phyloP scores from a whole-genome alignment of 2,329 filamentous ascomycete genomes.

The Cladorrhinum sp. region DNA sequence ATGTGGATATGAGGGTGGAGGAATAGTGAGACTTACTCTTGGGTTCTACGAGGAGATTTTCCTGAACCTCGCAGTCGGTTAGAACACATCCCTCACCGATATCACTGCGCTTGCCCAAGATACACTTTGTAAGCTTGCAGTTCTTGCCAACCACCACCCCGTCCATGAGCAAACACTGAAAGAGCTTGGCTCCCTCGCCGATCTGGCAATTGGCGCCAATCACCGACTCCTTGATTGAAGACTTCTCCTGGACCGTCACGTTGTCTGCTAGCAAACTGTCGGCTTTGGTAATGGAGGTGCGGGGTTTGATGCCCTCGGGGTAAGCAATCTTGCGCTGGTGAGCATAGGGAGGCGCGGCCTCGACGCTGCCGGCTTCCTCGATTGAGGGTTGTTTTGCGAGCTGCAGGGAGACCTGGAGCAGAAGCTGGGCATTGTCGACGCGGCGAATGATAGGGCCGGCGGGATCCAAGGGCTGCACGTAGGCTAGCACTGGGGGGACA shows the following conservation, averaged over 20 bases:
- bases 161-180: conserved; percentile 90
- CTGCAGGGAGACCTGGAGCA: conserved; percentile 77
- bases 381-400: conserved; percentile 78
- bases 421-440: conserved; percentile 80
- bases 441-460: conserved; percentile 69
- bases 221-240: conserved; percentile 87
- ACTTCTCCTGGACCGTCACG: conserved; percentile 82
- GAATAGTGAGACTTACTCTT: conserved; percentile 42
- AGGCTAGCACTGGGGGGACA: conserved; percentile 30
- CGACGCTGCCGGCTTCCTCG: conserved; percentile 57
- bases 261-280: conserved; percentile 87
- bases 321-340: conserved; percentile 79
- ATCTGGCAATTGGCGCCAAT: conserved; percentile 87
- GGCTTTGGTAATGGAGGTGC: conserved; percentile 75
- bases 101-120: conserved; percentile 75
- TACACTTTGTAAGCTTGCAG: conserved; percentile 81
- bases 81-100: conserved; percentile 80
- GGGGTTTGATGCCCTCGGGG: conserved; percentile 74
- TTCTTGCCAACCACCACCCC: conserved; percentile 80
- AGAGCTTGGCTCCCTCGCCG: conserved; percentile 76
- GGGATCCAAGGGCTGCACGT: conserved; percentile 27
- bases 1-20: too few species aligned
- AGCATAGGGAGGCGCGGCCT: conserved; percentile 67
- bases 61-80: conserved; percentile 88
- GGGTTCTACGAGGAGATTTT: conserved; percentile 82